Base-by-base conservation (phyloP, 1,139 yeast genomes). In the Hanseniaspora uvarum region DNA sequence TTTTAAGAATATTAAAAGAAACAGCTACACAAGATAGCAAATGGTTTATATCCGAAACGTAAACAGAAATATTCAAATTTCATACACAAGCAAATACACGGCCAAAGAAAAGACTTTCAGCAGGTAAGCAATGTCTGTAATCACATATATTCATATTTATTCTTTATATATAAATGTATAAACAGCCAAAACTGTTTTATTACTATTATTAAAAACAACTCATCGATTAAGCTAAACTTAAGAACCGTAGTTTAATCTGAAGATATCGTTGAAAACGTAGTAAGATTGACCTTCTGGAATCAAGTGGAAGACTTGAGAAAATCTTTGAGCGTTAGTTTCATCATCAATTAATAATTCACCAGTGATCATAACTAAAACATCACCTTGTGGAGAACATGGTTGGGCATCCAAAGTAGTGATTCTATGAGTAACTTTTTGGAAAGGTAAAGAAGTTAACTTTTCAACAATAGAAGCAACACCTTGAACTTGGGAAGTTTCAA, bases 361-460 rank as follows among this genome's bases (percentile, higher is more conserved):
- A 55, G 99, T 92, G 62, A 92, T 97, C 95, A 92, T 84, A 56
- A 89, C 97, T 65, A 92, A 77, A 57, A 92, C 95, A 67, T 89
- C 97, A 58, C 96, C 96, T 62, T 75, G 79, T 57, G 95, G 86
- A 58, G 95, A 84, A 41, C 94, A 96, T 49, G 98, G 98, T 74
- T 92, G 99, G 51, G 97, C 98, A 67, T 92, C 98, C 65, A 92
- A 78, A 49, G 98, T 89, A 56, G 94, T 81, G 66, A 92, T 83
- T 72, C 94, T 79, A 75, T 92, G 99, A 52, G 79, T 83, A 58
- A 94, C 96, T 72, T 87, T 87, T 68, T 78, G 83, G 77, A 92
- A 92, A 53, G 96, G 96, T 64, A 92, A 78, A 33, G 87, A 77
- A 44, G 78, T 80, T 62, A 92, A 79, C 71, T 92, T 92, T 73